These are phyloP conservation scores for Hysterium pulicare DNA, from an alignment of 2,329 filamentous ascomycete species.

Conservation along the genomic window DNA sequence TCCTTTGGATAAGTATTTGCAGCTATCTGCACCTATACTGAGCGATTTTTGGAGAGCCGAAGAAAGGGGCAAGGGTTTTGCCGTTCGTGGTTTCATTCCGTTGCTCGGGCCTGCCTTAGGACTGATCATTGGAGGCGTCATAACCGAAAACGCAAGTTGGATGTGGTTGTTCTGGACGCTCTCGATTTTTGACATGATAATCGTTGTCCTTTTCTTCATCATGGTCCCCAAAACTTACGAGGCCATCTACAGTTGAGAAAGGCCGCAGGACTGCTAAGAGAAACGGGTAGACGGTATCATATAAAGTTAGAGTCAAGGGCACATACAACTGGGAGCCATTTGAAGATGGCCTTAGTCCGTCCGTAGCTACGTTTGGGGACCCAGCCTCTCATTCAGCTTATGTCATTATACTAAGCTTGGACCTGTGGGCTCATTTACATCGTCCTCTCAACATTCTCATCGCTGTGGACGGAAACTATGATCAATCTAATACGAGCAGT, in stretches of 20 bases:
- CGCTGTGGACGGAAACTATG: slow-evolving; percentile 21
- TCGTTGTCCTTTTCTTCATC: slow-evolving; percentile 25
- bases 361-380: slow-evolving; percentile 53
- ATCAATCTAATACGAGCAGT: slow-evolving; percentile 11
- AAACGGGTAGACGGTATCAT: slow-evolving; percentile 36
- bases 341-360: slow-evolving; percentile 39
- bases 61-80: slow-evolving; percentile 16
- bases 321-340: slow-evolving; percentile 3
- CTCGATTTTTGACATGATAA: slow-evolving; percentile 13
- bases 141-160: slow-evolving; percentile 17
- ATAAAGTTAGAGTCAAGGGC: slow-evolving; percentile 5
- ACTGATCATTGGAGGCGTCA: slow-evolving; percentile 21
- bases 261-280: slow-evolving; percentile 38
- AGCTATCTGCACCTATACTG: slow-evolving; percentile 16
- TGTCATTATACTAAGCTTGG: slow-evolving; percentile 40
- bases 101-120: slow-evolving; percentile 20
- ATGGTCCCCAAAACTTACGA: slow-evolving; percentile 45
- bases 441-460: slow-evolving; percentile 20
- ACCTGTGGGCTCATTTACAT: slow-evolving; percentile 37
- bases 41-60: slow-evolving; percentile 13
- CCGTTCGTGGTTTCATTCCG: slow-evolving; percentile 14
- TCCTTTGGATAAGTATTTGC: background rate
- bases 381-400: slow-evolving; percentile 49
- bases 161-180: slow-evolving; percentile 24
- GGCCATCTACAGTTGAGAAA: slow-evolving; percentile 43